These are phyloP conservation scores for Microsporum canis DNA, from an alignment of 2,329 filamentous ascomycete species.

Conservation along the genomic window DNA sequence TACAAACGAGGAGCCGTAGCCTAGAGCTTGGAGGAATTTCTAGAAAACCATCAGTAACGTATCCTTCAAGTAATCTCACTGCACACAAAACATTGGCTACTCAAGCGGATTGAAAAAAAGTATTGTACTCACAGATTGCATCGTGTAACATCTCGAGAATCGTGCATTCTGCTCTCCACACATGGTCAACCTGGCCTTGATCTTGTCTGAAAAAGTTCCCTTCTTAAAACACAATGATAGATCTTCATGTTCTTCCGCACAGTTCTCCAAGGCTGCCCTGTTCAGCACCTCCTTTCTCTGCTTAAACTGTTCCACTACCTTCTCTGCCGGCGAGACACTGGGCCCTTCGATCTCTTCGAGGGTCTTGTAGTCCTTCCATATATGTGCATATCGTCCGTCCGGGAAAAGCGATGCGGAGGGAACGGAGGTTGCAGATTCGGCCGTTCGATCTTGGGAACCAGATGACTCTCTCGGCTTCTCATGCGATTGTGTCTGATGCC, in stretches of 20 bases:
- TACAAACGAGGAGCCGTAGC: slow-evolving; percentile 62
- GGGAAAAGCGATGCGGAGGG: slow-evolving; percentile 48
- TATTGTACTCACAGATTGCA: slow-evolving; percentile 58
- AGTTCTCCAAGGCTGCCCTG: slow-evolving; percentile 81
- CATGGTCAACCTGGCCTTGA: slow-evolving; percentile 52
- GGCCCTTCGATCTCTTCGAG: slow-evolving; percentile 57
- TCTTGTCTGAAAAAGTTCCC: slow-evolving; percentile 53
- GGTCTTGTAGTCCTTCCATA: slow-evolving; percentile 86
- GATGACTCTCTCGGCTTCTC: slow-evolving; percentile 4
- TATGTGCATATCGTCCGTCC: slow-evolving; percentile 66
- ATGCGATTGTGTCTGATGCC: slow-evolving; percentile 15
- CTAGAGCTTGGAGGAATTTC: slow-evolving; percentile 81
- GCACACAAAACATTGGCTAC: not conserved
- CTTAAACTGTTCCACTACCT: slow-evolving; percentile 75
- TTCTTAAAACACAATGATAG: slow-evolving; percentile 71
- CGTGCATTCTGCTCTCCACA: slow-evolving; percentile 64
- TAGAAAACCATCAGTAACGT: slow-evolving; percentile 24
- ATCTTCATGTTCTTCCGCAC: slow-evolving; percentile 71
- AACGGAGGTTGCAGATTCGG: slow-evolving; percentile 22
- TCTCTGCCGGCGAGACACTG: slow-evolving; percentile 67
- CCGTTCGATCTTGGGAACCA: slow-evolving; percentile 10
- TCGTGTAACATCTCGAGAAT: slow-evolving; percentile 79
- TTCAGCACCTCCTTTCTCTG: slow-evolving; percentile 68
- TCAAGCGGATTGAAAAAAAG: not conserved
- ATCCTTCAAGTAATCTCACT: not conserved